Base-by-base conservation (phyloP, 2,329 filamentous ascomycete species). In the Ophiobolus disseminans region DNA sequence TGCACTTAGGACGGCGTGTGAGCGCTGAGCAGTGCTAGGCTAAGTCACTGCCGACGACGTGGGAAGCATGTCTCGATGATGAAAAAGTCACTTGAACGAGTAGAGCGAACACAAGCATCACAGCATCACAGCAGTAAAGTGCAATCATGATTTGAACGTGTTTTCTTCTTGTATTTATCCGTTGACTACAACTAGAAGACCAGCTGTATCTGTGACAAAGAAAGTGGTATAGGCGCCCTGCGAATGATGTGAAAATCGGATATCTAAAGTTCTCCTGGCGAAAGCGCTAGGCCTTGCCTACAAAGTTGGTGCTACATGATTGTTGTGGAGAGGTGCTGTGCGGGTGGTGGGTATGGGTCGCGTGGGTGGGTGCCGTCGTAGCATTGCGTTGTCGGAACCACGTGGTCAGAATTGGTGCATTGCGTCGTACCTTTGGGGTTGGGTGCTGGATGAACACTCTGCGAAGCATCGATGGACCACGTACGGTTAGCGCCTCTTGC, bases 291-390 rank as follows among this genome's bases (percentile, higher is more conserved):
- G 53, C 52, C 58, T 45, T 49, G 55, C 61, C 58, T 66, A 66
- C 63, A 66, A 66, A 60, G 63, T 60, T 62, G 53, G 63, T 66
- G 63, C 63, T 66, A 66, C 63, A 66, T 65, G 63, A 66, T 49
- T 55, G 53, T 53, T 59, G 48, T 57, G 60, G 63, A 66, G 63
- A 58, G 40, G 56, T 64, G 60, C 60, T 61, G 54, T 53, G 57
- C 58, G 55, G 50, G 57, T 57, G 23, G 42, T 45, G 50, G 51
- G 36, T 53, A 52, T 54, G 44, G 31, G 38, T 17, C 38, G 37
- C 48, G 42, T 43, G 28, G 42, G 45, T 37, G 31, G 31, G 13
- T 37, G 9, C n/a, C 13, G 23, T 13, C 31, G 17, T 42, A 45
- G 48, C 49, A 52, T 41, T 55, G 45, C 47, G 54, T 45, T 49